Evolutionary conservation across 2,329 filamentous ascomycete species (phyloP).

Genomic region (Calonectria naviculata): DNA sequence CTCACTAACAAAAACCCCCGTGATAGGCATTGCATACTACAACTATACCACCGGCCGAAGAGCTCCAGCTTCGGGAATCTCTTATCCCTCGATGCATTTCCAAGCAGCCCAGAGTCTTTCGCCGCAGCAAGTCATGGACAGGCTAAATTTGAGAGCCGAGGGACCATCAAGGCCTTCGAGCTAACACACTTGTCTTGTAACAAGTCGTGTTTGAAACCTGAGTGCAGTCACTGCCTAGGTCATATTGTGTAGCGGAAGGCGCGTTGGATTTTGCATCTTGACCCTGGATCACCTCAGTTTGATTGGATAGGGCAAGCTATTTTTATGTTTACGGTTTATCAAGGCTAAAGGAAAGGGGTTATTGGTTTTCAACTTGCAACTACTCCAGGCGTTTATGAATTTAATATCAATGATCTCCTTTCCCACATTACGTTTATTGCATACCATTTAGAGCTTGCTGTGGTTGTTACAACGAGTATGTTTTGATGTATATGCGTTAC

Average conservation of each 20-base stretch:
- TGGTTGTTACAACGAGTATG: no score
- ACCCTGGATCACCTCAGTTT: background rate
- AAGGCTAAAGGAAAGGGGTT: background rate
- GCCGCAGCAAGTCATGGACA: background rate
- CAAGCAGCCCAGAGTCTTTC: background rate
- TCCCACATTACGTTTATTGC: background rate
- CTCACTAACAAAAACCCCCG: background rate
- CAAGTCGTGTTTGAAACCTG: background rate
- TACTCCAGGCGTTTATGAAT: background rate
- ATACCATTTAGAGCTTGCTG: background rate
- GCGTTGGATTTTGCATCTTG: background rate
- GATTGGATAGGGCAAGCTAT: background rate
- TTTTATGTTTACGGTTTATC: background rate
- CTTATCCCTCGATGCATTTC: background rate
- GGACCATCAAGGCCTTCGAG: background rate
- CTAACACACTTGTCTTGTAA: background rate
- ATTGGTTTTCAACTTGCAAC: background rate
- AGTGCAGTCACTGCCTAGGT: background rate
- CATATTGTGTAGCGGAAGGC: background rate
- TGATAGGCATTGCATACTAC: conserved; percentile 1
- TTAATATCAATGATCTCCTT: background rate
- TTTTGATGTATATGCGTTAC: no score
- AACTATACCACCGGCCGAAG: background rate
- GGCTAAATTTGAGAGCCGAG: background rate
- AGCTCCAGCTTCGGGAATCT: background rate